Base-by-base conservation (phyloP, 768 basidiomycete species). In the Russula griseocarnosa region DNA sequence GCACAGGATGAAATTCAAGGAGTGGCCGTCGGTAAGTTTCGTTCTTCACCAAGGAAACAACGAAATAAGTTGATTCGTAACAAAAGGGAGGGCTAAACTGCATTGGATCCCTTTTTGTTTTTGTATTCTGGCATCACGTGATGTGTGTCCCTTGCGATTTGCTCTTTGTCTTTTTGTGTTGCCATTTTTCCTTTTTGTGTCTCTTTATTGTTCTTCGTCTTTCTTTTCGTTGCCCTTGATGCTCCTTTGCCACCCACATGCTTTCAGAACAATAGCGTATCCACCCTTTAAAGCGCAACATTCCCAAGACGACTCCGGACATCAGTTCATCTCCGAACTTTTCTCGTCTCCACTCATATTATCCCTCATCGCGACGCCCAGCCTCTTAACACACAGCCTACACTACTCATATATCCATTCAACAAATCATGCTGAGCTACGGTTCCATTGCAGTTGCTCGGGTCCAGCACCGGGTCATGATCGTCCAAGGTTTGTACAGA, bases 391-490 rank as follows among this genome's bases (percentile, higher is more conserved):
- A 18, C 13, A 7, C 40, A 34, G 32, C 36, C 7, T 34, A 38
- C 22, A 54, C 10, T 30, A 52, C n/a, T 34, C 42, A 44, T n/a
- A 44, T 8, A 44, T 9, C 7, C 36, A 30, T 18, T 22, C 14
- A 26, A 26, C 56, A 42, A 18, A 58, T 24, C 59, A 69, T 69
- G 68, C 14, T 69, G 55, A 63, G 60, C 50, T 64, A 82, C 71
- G 85, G 87, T 57, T 79, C 82, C 46, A 75, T 88, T 63, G 88
- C 86, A 57, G 81, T 89, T 61, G 88, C 88, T 24, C 70, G 88
- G 62, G 85, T 89, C 52, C 83, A 85, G 67, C 83, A 81, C 69
- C 82, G 85, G 71, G 83, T 90, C 38, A 82, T 82, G 78, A 72
- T 90, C 65, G 83, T 88, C 28, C 84, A 86, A 83, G 83, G 88